Evolutionary conservation across 2,329 filamentous ascomycete genomes (phyloP), one percentile per base, ranked within the genome.

Genomic region (Sclerotinia sclerotiorum): DNA sequence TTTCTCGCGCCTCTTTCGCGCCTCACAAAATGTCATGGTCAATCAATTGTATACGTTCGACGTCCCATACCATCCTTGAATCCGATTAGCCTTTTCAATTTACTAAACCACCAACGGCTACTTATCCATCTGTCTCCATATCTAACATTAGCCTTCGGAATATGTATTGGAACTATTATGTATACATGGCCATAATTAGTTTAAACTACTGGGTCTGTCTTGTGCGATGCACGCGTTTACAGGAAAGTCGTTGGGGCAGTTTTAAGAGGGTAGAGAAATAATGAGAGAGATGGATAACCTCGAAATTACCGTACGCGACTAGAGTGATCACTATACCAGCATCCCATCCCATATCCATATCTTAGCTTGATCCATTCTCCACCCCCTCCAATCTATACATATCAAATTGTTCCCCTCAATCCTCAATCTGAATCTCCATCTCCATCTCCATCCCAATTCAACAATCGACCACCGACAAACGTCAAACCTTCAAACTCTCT

Each of bases 371-470:
- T 39, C 52, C 44, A 48, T 42, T 11, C n/a, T 58, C 46, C 55
- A 19, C 42, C 29, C 27, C 49, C 55, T 67, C 52, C 65, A 49
- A 46, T 67, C 55, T 49, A 49, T 49, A 62, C 62, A 65, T 56
- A 64, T 55, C 62, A 65, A 57, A 54, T 65, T 56, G 13, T 5
- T 24, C 48, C 35, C 49, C 44, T 27, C 56, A n/a, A 13, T 49
- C 46, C 11, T 42, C 35, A 3, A n/a, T 35, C 11, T 19, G n/a
- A 17, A 29, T 44, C 27, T 21, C 58, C 27, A 39, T 29, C 52
- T 7, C 52, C 15, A 42, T 35, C 52, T 55, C 19, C 17, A 54
- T 61, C 58, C 35, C 58, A 24, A 13, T 15, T 57, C 44, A 35
- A 35, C 27, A 10, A 19, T 21, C 44, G 10, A 35, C 27, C 5